Evolutionary conservation across 164 flowering plant species (phyloP).

Genomic region (Brasenia schreberi): DNA sequence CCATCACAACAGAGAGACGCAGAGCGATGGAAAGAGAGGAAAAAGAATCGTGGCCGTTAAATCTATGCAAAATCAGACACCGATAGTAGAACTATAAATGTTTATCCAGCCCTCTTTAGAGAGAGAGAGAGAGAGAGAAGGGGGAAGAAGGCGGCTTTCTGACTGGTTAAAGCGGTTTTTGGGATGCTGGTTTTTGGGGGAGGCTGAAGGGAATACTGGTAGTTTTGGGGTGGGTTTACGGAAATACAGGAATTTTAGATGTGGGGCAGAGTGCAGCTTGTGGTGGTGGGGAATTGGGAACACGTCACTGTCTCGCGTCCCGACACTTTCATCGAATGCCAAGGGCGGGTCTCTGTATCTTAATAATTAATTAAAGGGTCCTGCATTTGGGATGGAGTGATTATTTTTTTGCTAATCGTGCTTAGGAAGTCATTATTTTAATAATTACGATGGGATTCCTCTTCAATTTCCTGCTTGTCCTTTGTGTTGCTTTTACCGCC

Average conservation of each 20-base stretch:
- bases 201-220: not conserved
- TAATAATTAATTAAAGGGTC: not conserved
- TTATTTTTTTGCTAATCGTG: not conserved
- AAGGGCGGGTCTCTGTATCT: constrained; percentile 1
- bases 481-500: not conserved
- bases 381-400: not conserved
- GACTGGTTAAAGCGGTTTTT: not conserved
- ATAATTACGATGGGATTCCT: not conserved
- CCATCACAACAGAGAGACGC: not conserved
- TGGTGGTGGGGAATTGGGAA: constrained; percentile 12
- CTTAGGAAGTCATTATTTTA: no score
- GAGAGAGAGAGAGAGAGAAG: not conserved
- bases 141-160: not conserved
- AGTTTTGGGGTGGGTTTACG: not conserved
- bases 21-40: not conserved
- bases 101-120: not conserved
- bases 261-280: constrained; percentile 27
- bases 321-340: constrained; percentile 24
- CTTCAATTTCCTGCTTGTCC: not conserved
- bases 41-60: not conserved
- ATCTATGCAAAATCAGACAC: not conserved
- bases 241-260: not conserved
- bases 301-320: constrained; percentile 22
- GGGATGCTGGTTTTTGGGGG: not conserved
- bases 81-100: not conserved